Conservation (phyloP, 2,329 filamentous ascomycete genomes). For the Podosphaera xanthii region DNA sequence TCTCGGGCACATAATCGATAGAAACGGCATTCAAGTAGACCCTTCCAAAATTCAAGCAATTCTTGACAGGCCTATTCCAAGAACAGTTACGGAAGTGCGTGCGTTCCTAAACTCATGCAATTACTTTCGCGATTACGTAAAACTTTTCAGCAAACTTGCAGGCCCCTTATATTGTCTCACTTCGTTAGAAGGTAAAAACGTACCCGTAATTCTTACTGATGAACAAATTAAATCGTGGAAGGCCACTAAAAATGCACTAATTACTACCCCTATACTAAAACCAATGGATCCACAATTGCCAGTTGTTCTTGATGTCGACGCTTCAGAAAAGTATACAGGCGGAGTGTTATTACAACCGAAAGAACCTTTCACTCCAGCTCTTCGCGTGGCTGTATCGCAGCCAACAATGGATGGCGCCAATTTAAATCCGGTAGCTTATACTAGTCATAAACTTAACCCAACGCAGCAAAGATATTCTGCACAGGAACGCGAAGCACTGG, state of each 20-base stretch:
- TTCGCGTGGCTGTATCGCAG: background rate
- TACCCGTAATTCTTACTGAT: background rate
- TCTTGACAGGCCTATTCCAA: background rate
- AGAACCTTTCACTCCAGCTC: background rate
- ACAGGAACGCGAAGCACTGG: background rate
- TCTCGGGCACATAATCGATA: background rate
- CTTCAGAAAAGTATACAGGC: background rate
- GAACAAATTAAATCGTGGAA: background rate
- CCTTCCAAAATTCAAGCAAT: background rate
- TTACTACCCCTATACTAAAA: background rate
- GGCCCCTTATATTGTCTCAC: background rate
- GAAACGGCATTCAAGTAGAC: too few species aligned
- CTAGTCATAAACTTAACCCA: background rate
- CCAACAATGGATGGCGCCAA: background rate
- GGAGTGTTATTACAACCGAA: background rate
- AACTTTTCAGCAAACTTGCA: background rate
- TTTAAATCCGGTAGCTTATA: background rate
- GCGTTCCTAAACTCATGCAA: background rate
- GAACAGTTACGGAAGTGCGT: background rate
- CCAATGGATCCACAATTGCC: background rate
- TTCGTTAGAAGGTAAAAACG: background rate
- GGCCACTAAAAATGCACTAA: background rate
- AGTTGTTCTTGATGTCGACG: background rate
- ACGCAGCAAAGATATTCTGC: background rate
- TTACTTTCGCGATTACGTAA: background rate